phyloP scores from a whole-genome alignment of 2,329 filamentous ascomycete genomes.

The Trichophyton verrucosum region DNA sequence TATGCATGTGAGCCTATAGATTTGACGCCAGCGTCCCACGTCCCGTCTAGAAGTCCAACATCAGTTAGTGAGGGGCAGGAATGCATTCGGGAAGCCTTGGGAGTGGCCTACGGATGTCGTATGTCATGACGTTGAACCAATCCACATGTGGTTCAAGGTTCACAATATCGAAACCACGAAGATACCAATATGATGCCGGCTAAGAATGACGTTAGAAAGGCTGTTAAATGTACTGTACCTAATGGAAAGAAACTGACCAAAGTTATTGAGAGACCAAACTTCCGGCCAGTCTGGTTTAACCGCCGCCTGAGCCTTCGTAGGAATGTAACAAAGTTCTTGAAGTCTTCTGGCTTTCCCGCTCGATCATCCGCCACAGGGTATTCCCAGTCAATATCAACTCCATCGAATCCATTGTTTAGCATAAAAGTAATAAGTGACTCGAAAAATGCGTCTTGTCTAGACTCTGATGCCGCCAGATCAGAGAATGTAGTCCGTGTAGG shows the following conservation, averaged over 20 bases:
- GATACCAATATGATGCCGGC: conserved; percentile 22
- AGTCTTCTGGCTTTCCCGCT: conserved; percentile 27
- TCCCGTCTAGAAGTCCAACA: conserved; percentile 11
- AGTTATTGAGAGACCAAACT: conserved; percentile 14
- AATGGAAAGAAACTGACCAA: conserved; percentile 2
- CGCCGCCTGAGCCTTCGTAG: conserved; percentile 13
- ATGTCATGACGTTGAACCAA: conserved; percentile 23
- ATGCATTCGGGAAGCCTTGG: not conserved
- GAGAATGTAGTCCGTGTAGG: conserved; percentile 16
- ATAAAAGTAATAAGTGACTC: conserved; percentile 30
- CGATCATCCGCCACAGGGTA: conserved; percentile 23
- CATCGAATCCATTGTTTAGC: conserved; percentile 33
- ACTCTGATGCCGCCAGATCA: conserved; percentile 14
- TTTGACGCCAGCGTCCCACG: conserved; percentile 18
- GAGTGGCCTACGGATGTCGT: conserved; percentile 16
- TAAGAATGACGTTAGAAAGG: not conserved
- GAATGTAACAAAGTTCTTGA: conserved; percentile 20
- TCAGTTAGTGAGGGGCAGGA: no score
- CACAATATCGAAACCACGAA: conserved; percentile 19
- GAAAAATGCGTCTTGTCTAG: conserved; percentile 24
- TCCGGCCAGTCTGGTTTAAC: conserved; percentile 10
- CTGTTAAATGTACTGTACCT: not conserved
- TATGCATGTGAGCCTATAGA: conserved; percentile 16
- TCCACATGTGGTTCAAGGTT: conserved; percentile 12
- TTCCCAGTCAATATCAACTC: conserved; percentile 32